These are phyloP conservation scores for Starmera pachycereana DNA, from an alignment of 805 yeast species.

Conservation along the genomic window DNA sequence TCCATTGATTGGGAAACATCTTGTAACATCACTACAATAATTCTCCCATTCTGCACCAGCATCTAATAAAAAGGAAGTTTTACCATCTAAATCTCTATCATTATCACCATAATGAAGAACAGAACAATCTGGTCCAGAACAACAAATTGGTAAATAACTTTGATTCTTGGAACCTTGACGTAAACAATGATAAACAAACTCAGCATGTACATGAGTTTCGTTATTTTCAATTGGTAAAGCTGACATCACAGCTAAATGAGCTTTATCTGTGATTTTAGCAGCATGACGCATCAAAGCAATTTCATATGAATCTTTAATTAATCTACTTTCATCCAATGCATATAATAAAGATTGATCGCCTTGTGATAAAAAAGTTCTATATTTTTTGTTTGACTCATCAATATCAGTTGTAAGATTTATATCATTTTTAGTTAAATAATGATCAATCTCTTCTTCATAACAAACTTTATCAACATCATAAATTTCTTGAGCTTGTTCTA, in stretches of 20 bases:
- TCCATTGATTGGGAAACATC: conserved; percentile 90
- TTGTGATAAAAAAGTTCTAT: conserved; percentile 28
- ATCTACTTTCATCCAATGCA: conserved; percentile 81
- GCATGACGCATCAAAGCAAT: conserved; percentile 70
- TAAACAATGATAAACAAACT: conserved; percentile 84
- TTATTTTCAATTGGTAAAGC: conserved; percentile 80
- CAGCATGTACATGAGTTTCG: conserved; percentile 93
- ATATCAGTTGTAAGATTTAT: conserved; percentile 44
- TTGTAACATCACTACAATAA: conserved; percentile 88
- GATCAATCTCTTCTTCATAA: conserved; percentile 42
- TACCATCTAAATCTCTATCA: conserved; percentile 49
- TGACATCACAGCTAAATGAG: conserved; percentile 88
- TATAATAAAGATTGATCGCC: conserved; percentile 41
- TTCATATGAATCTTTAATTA: conserved; percentile 79
- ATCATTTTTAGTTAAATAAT: conserved; percentile 17
- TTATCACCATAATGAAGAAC: conserved; percentile 85
- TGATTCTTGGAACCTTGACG: conserved; percentile 88
- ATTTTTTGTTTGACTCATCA: conserved; percentile 29
- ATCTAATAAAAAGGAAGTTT: conserved; percentile 70
- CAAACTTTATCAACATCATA: conserved; percentile 80
- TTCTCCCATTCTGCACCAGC: conserved; percentile 97
- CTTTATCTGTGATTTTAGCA: conserved; percentile 73
- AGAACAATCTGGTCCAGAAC: conserved; percentile 86
- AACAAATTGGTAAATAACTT: conserved; percentile 93
- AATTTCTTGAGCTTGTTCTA: conserved; percentile 50